Base-by-base conservation (phyloP, 2,329 filamentous ascomycete species). In the Cryphonectria naterciae region DNA sequence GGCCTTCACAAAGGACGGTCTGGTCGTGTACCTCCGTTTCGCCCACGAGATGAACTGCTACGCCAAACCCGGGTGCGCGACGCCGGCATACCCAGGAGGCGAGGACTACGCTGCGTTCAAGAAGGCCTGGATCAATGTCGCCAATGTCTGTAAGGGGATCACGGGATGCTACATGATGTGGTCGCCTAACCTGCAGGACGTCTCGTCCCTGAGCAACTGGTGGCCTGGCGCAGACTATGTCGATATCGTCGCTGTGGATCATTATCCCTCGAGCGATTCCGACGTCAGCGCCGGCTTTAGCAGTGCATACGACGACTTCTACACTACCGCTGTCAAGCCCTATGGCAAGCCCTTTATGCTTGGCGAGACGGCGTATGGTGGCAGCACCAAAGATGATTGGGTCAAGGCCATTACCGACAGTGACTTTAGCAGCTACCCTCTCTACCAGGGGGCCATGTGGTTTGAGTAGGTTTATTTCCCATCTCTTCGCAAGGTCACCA, bases 41-140 rank as follows among this genome's bases (percentile, higher is more conserved):
- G 73, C 72, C 2, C 74, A 75, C 69, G 73, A 75, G 72, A 73
- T 75, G 70, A 74, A 75, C 70, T 75, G 68, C 49, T 75, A 74
- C 62, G 72, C 70, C 41, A 71, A 68, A 35, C 54, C 67, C 7
- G 69, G 67, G 4, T 73, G 70, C 52, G 68, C 68, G 15, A 13
- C 65, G 11, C 70, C 70, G 28, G 60, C 49, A 3, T 72, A 72
- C 56, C 70, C 70, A n/a, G 70, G 70, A 32, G 68, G 68, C 46
- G 19, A 58, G 49, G 65, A 72, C 49, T 72, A 70, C 65, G 70
- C 39, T 35, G 68, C 41, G 6, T 72, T 70, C 68, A 72, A 72
- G 68, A 19, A 66, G 49, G 64, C 64, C 37, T 75, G 74, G 73
- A 56, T 58, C 15, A 74, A 68, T 32, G 70, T 75, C 10, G 65